phyloP scores from a whole-genome alignment of 805 yeast genomes.

The Ascoidea tarda region DNA sequence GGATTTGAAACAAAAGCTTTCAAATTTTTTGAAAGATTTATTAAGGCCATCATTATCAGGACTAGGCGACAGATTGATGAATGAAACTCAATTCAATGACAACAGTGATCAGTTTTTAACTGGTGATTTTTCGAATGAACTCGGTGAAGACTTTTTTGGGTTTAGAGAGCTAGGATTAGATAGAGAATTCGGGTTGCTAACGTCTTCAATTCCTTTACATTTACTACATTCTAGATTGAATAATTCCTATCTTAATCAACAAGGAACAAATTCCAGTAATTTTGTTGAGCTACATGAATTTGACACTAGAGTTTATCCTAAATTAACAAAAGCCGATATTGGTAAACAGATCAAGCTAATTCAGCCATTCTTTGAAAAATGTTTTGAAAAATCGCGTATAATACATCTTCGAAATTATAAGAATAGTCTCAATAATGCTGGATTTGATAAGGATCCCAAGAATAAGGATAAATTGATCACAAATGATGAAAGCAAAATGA shows the following conservation, averaged over 20 bases:
- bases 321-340: constrained; percentile 37
- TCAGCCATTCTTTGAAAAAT: constrained; percentile 35
- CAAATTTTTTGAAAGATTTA: constrained; percentile 61
- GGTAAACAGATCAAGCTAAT: constrained; percentile 42
- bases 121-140: constrained; percentile 86
- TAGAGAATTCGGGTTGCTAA: constrained; percentile 74
- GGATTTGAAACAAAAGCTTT: constrained; percentile 55
- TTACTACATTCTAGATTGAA: constrained; percentile 65
- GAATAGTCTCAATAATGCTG: constrained; percentile 17
- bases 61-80: constrained; percentile 37
- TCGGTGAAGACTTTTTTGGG: constrained; percentile 97
- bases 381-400: constrained; percentile 26
- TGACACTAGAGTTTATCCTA: constrained; percentile 37
- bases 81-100: constrained; percentile 71
- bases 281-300: constrained; percentile 52
- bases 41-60: constrained; percentile 54
- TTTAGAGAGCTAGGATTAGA: constrained; percentile 89
- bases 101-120: constrained; percentile 88
- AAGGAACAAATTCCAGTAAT: constrained; percentile 26
- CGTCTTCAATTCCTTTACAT: constrained; percentile 82
- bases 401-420: constrained; percentile 28
- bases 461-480: constrained; percentile 20
- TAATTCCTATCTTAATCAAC: constrained; percentile 32
- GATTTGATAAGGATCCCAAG: constrained; percentile 1
- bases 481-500: constrained; percentile 11